Percentiles rank a stretch among this genome's conserved stretches.
Conservation (phyloP, 2,329 filamentous ascomycete species). For the Diaporthe sp. region DNA sequence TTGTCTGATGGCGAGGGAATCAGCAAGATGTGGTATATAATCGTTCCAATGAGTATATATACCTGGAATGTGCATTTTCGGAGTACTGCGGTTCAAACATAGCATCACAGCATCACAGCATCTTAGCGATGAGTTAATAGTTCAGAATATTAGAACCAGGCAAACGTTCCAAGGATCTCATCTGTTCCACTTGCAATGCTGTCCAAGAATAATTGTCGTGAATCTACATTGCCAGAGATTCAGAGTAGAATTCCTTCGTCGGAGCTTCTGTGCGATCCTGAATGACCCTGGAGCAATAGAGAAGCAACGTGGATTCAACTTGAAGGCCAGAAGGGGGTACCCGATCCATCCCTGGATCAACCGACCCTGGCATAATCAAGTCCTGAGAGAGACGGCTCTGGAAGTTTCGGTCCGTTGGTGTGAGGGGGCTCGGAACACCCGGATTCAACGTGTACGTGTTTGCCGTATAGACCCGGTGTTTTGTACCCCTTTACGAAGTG, state of each 20-base stretch:
- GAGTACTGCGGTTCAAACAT: neutral
- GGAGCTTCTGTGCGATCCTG: no score
- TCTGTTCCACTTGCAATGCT: no score
- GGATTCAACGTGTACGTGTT: neutral
- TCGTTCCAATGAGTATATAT: neutral
- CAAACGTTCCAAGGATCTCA: neutral
- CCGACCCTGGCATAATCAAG: neutral
- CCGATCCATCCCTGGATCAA: no score
- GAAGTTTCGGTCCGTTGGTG: neutral
- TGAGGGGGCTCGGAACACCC: neutral
- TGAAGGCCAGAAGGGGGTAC: no score
- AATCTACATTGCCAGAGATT: neutral
- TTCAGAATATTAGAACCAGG: conserved; percentile 1
- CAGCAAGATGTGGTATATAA: neutral
- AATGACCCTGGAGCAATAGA: no score
- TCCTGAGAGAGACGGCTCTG: neutral
- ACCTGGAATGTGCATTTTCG: neutral
- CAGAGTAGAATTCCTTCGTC: no score
- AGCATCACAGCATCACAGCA: conserved; percentile 13
- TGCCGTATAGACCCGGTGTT: conserved; percentile 17
- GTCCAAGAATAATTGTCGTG: neutral
- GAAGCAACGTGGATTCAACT: neutral
- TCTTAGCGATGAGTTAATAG: conserved; percentile 18
- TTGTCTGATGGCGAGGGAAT: neutral
- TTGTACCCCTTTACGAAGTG: neutral